These are phyloP conservation scores for Castanea crenata DNA, from an alignment of 306 rosid genomes.

Conservation along the genomic window DNA sequence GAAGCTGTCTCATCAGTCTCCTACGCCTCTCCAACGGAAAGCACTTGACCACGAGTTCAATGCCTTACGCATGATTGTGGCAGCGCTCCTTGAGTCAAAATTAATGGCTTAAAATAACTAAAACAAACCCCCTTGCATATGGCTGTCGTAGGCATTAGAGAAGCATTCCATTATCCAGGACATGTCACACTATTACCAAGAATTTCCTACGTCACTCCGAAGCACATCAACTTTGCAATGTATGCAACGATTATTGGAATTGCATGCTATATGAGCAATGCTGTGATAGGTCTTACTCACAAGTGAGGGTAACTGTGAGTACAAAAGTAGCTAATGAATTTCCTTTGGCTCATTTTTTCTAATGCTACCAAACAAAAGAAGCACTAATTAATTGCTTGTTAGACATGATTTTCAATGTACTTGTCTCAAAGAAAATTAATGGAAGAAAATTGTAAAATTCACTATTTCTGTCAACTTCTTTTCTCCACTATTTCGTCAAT, in stretches of 20 bases:
- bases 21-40: conserved; percentile 38
- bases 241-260: conserved; percentile 1
- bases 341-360: too few relatives aligned
- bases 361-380: too few relatives aligned
- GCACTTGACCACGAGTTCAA: conserved; percentile 53
- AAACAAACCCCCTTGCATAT: not conserved
- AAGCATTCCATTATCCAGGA: conserved; percentile 64
- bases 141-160: conserved; percentile 54
- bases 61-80: conserved; percentile 27
- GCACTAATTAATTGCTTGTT: too few relatives aligned
- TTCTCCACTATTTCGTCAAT: not conserved
- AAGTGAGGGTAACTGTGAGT: not conserved
- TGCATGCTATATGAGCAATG: conserved; percentile 21
- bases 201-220: conserved; percentile 45
- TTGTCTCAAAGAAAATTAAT: not conserved
- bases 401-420: too few relatives aligned
- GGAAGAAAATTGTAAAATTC: not conserved
- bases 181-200: conserved; percentile 64
- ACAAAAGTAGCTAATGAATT: too few relatives aligned
- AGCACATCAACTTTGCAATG: conserved; percentile 55
- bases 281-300: conserved; percentile 14
- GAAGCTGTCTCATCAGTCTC: conserved; percentile 29
- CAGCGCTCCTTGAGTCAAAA: conserved; percentile 58
- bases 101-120: conserved; percentile 34
- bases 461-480: not conserved